Conservation (phyloP, 208 protist genomes). For the Novymonas esmeraldas region DNA sequence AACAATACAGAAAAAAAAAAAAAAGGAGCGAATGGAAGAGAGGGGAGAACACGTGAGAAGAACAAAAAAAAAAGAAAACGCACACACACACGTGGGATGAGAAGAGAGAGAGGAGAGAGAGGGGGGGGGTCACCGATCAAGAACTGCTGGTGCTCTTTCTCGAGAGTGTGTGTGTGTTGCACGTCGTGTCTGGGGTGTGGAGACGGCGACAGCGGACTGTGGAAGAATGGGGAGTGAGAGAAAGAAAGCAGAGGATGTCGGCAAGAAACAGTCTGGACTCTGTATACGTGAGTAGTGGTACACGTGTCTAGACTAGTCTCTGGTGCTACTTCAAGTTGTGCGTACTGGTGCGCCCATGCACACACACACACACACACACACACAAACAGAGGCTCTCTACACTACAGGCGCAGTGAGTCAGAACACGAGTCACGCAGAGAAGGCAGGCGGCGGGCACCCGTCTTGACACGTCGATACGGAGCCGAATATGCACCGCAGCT, state of each 20-base stretch:
- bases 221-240: neutral
- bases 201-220: neutral
- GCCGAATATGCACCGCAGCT: too few species aligned
- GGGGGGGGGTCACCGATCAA: neutral
- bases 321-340: too few species aligned
- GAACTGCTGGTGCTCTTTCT: neutral
- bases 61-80: neutral
- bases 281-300: slow-evolving; percentile 7
- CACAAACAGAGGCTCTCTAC: neutral
- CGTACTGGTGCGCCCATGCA: too few species aligned
- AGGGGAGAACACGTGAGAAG: too few species aligned
- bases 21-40: neutral
- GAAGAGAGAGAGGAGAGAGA: neutral
- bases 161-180: too few species aligned
- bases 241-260: neutral
- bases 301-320: neutral
- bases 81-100: neutral
- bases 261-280: neutral
- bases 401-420: neutral
- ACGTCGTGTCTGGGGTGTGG: too few species aligned
- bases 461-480: too few species aligned
- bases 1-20: neutral
- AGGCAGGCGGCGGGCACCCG: too few species aligned
- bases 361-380: neutral
- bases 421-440: neutral